phyloP scores from a whole-genome alignment of 23 red algal species.

The Gracilaria vermiculophylla region DNA sequence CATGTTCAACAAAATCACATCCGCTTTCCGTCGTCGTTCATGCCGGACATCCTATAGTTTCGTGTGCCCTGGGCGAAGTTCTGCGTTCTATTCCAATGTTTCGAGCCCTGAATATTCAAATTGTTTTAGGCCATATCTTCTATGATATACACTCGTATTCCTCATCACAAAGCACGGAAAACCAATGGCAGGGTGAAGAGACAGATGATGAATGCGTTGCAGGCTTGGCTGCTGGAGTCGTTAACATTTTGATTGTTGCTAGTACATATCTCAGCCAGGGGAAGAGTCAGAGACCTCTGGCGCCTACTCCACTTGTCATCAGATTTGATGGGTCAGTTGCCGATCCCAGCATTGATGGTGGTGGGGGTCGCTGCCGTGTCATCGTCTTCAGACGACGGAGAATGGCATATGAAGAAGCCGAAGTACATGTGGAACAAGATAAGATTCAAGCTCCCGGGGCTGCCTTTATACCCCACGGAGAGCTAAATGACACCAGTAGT shows the following conservation, averaged over 20 bases:
- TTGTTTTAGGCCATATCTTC: slow-evolving; percentile 6
- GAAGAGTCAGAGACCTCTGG: background rate
- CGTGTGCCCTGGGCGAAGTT: slow-evolving; percentile 42
- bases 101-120: background rate
- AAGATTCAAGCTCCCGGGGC: background rate
- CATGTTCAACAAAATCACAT: slow-evolving; percentile 28
- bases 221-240: slow-evolving; percentile 19
- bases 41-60: slow-evolving; percentile 42
- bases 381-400: slow-evolving; percentile 52
- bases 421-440: background rate
- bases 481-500: background rate
- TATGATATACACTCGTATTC: background rate
- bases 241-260: slow-evolving; percentile 54
- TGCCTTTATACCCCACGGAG: background rate
- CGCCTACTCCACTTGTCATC: slow-evolving; percentile 53
- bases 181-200: slow-evolving; percentile 47
- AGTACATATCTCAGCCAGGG: background rate
- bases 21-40: slow-evolving; percentile 38
- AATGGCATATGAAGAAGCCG: background rate
- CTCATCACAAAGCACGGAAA: background rate
- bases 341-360: slow-evolving; percentile 43
- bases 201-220: slow-evolving; percentile 61
- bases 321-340: slow-evolving; percentile 56
- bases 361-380: slow-evolving; percentile 63
- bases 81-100: slow-evolving; percentile 44